These are phyloP conservation scores for Elsinoe fawcettii DNA, from an alignment of 2,329 filamentous ascomycete species.

Conservation along the genomic window DNA sequence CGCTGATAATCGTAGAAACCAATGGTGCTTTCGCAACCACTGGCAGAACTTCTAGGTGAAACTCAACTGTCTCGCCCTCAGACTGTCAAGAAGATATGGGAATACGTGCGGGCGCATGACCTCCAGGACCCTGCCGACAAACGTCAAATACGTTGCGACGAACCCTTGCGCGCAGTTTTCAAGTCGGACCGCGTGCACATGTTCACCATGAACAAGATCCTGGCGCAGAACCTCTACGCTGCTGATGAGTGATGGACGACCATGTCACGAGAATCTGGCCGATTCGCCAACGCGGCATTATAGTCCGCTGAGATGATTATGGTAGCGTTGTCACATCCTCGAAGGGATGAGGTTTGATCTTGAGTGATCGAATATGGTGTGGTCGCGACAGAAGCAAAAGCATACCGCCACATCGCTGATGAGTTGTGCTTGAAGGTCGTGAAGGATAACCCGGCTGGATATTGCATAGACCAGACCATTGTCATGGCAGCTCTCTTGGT, in stretches of 20 bases:
- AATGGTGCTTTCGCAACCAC: slow-evolving; percentile 62
- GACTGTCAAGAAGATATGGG: slow-evolving; percentile 94
- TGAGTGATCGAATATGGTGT: too few relatives aligned
- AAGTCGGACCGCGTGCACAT: slow-evolving; percentile 88
- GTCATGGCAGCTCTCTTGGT: too few relatives aligned
- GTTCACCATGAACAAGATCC: slow-evolving; percentile 98
- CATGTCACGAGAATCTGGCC: too few relatives aligned
- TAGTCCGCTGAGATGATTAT: too few relatives aligned
- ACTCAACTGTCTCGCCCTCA: slow-evolving; percentile 82
- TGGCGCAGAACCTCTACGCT: slow-evolving; percentile 82
- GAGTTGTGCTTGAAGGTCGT: too few relatives aligned
- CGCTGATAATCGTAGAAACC: slow-evolving; percentile 47
- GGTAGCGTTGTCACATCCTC: too few relatives aligned
- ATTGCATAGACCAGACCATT: too few relatives aligned
- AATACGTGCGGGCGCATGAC: slow-evolving; percentile 79
- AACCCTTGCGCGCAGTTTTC: slow-evolving; percentile 84
- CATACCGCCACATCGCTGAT: too few relatives aligned
- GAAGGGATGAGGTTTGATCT: too few relatives aligned
- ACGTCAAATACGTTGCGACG: slow-evolving; percentile 87
- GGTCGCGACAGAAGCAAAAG: too few relatives aligned
- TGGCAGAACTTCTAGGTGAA: slow-evolving; percentile 64
- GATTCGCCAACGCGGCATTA: too few relatives aligned
- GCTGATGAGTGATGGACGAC: slow-evolving; percentile 65
- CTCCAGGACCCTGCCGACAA: slow-evolving; percentile 89
- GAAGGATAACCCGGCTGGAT: too few relatives aligned